phyloP scores from a whole-genome alignment of 2,329 filamentous ascomycete genomes.

The Calonectria pauciramosa region DNA sequence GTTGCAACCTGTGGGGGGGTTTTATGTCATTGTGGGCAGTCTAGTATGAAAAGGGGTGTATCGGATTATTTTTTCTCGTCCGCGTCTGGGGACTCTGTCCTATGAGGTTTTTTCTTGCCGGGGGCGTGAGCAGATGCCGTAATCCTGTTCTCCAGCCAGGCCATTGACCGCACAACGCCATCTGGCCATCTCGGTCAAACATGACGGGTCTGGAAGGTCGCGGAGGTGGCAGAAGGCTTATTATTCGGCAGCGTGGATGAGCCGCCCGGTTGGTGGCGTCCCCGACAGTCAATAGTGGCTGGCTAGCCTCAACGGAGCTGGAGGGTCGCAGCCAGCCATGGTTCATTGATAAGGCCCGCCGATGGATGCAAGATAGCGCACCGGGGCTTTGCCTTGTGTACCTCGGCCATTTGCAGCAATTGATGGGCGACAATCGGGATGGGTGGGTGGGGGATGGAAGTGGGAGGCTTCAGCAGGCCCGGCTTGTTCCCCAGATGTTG shows the following conservation, averaged over 20 bases:
- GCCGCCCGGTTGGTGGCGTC: background rate
- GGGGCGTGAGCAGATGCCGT: background rate
- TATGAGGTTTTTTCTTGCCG: background rate
- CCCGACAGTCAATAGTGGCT: background rate
- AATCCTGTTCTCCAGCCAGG: background rate
- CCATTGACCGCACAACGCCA: background rate
- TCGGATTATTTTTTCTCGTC: background rate
- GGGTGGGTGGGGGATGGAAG: background rate
- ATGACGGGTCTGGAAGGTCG: background rate
- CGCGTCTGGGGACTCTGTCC: background rate
- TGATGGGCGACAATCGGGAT: background rate
- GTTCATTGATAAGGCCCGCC: background rate
- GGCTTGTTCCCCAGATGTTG: constrained; percentile 10
- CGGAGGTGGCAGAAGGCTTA: background rate
- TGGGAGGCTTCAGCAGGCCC: background rate
- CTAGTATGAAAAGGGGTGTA: constrained; percentile 17
- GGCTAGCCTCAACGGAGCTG: background rate
- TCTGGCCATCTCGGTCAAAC: background rate
- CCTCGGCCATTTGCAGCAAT: background rate
- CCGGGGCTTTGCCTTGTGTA: background rate
- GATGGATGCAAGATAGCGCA: constrained; percentile 1
- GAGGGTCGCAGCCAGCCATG: background rate
- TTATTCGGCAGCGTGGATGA: background rate
- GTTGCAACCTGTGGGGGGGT: constrained; percentile 16
- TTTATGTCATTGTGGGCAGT: constrained; percentile 32